phyloP scores from a whole-genome alignment of 495 filamentous ascomycete species.

The Penicillium canescens region DNA sequence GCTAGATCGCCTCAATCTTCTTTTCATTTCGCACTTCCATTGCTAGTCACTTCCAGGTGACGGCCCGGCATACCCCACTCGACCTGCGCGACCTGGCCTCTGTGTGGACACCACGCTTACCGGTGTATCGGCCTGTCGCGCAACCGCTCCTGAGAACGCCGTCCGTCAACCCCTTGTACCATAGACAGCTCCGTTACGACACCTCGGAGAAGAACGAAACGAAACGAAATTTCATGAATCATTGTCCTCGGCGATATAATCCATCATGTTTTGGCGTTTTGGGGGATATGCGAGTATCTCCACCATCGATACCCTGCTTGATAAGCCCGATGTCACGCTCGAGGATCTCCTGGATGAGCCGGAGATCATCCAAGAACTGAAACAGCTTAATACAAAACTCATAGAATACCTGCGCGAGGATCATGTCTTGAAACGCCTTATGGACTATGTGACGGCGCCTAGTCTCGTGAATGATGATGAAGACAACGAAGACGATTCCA shows the following conservation, averaged over 20 bases:
- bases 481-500: slow-evolving; percentile 52
- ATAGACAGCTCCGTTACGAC: slow-evolving; percentile 33
- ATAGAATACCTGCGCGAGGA: slow-evolving; percentile 93
- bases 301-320: slow-evolving; percentile 92
- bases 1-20: slow-evolving; percentile 34
- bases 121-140: slow-evolving; percentile 21
- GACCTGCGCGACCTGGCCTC: slow-evolving; percentile 11
- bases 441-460: slow-evolving; percentile 88
- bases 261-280: slow-evolving; percentile 98
- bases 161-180: slow-evolving; percentile 26
- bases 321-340: slow-evolving; percentile 89
- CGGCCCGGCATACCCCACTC: slow-evolving; percentile 6
- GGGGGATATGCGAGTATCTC: slow-evolving; percentile 97
- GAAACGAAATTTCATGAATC: slow-evolving; percentile 41
- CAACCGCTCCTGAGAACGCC: slow-evolving; percentile 9
- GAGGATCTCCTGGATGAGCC: slow-evolving; percentile 96
- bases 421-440: slow-evolving; percentile 78
- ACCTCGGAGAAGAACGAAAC: slow-evolving; percentile 26
- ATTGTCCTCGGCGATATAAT: slow-evolving; percentile 41
- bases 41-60: background rate
- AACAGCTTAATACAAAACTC: slow-evolving; percentile 96
- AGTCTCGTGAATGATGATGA: slow-evolving; percentile 64
- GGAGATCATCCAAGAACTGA: slow-evolving; percentile 95
- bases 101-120: slow-evolving; percentile 20
- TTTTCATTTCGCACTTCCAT: background rate